phyloP scores from a whole-genome alignment of 805 yeast species.

The Teunomyces panamensis region DNA sequence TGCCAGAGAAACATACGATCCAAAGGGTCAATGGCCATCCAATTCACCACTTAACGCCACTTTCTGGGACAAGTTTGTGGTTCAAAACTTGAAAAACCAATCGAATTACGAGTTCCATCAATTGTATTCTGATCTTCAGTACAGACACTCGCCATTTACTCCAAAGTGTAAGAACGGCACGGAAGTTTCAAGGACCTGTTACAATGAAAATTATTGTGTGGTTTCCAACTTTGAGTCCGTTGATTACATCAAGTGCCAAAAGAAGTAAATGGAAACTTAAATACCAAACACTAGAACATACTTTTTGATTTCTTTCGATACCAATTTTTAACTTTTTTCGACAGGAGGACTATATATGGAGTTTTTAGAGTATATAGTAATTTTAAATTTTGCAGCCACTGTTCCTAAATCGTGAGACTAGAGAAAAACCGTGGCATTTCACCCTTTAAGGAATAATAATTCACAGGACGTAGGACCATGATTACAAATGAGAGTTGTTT shows the following conservation, averaged over 20 bases:
- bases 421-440: not conserved
- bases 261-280: not conserved
- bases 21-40: slow-evolving; percentile 54
- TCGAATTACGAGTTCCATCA: slow-evolving; percentile 46
- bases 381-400: slow-evolving; percentile 1
- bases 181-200: slow-evolving; percentile 10
- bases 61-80: slow-evolving; percentile 59
- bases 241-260: slow-evolving; percentile 17
- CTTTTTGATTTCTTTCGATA: not conserved
- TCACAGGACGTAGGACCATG: not conserved
- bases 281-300: too few species aligned
- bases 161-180: slow-evolving; percentile 42
- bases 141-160: slow-evolving; percentile 54
- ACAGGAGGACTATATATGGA: not conserved
- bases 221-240: slow-evolving; percentile 34
- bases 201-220: slow-evolving; percentile 38
- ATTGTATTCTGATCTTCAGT: slow-evolving; percentile 45
- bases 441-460: too few species aligned
- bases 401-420: not conserved
- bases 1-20: slow-evolving; percentile 56
- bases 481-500: not conserved
- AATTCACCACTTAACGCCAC: slow-evolving; percentile 61
- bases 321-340: not conserved
- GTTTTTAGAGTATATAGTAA: not conserved
- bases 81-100: slow-evolving; percentile 38